A percentile compares a stretch with the other conserved stretches of the same genome.
Conservation (phyloP, 768 basidiomycete genomes). For the Rhodotorula sphaerocarpa region DNA sequence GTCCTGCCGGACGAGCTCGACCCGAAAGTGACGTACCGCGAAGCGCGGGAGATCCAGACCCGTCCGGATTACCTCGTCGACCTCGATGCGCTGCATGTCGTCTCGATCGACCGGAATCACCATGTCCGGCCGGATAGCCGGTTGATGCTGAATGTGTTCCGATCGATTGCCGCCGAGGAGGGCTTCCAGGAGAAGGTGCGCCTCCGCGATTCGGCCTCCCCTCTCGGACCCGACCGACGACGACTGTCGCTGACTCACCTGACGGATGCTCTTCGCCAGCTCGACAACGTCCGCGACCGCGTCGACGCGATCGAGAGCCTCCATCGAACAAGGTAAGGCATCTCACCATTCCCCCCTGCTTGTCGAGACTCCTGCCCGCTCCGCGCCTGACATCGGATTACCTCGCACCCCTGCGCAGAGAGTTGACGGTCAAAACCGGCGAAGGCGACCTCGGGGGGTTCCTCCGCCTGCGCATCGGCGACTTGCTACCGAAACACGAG, state of each 20-base stretch:
- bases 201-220: not conserved
- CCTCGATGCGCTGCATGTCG: conserved; percentile 52
- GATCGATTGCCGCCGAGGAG: conserved; percentile 61
- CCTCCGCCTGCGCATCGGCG: conserved; percentile 22
- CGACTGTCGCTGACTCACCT: not conserved
- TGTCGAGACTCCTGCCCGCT: too few species aligned
- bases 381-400: too few species aligned
- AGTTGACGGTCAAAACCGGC: conserved; percentile 54
- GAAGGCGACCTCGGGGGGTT: conserved; percentile 33
- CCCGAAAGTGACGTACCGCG: conserved; percentile 22
- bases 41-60: conserved; percentile 65
- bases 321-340: conserved; percentile 52
- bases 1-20: conserved; percentile 51
- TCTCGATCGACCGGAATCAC: conserved; percentile 52
- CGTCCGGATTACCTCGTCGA: conserved; percentile 64
- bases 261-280: conserved; percentile 38
- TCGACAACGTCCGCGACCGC: conserved; percentile 63
- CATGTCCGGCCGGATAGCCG: conserved; percentile 73
- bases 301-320: conserved; percentile 82
- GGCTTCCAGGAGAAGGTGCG: conserved; percentile 60
- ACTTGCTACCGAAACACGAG: conserved; percentile 21
- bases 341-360: not conserved
- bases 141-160: conserved; percentile 64
- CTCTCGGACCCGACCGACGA: not conserved
- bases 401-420: too few species aligned